Percentiles rank a stretch among this genome's conserved stretches.
Conservation (phyloP, 2,329 filamentous ascomycete genomes). For the Diplodia scrobiculata region DNA sequence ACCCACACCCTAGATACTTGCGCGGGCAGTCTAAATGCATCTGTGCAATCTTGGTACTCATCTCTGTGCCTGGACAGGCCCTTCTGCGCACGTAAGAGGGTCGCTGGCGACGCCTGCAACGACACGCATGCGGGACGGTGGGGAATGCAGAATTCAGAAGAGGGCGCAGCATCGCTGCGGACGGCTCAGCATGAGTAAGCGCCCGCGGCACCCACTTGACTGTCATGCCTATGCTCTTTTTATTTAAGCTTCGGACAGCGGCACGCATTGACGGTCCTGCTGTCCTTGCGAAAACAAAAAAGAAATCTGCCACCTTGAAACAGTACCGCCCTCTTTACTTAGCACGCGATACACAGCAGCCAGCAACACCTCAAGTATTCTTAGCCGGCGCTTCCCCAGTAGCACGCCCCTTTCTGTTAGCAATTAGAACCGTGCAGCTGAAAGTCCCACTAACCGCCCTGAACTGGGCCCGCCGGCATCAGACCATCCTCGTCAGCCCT, state of each 20-base stretch:
- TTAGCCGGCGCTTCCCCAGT: not conserved
- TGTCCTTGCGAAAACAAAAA: constrained; percentile 1
- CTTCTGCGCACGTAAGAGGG: too few species aligned
- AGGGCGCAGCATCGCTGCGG: constrained; percentile 8
- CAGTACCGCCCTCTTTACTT: not conserved
- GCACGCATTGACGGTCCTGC: constrained; percentile 16
- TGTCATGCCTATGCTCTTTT: not conserved
- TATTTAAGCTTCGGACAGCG: constrained; percentile 2
- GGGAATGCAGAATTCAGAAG: constrained; percentile 3
- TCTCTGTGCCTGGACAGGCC: too few species aligned
- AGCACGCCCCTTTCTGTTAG: not conserved
- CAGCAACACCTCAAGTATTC: constrained; percentile 1
- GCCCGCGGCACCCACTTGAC: constrained; percentile 1
- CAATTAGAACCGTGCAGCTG: not conserved
- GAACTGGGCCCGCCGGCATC: not conserved
- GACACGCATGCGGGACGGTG: not conserved
- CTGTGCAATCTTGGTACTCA: too few species aligned
- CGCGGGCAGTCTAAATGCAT: too few species aligned
- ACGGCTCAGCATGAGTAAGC: constrained; percentile 20
- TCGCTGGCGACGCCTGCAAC: not conserved
- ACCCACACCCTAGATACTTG: too few species aligned
- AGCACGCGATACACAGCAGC: not conserved
- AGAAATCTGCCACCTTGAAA: not conserved
- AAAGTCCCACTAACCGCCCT: not conserved
- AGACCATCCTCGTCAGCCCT: not conserved